Percentiles rank a stretch among this genome's conserved stretches.
phyloP scores from a whole-genome alignment of 257 asterid genomes.

The Petunia secreta region DNA sequence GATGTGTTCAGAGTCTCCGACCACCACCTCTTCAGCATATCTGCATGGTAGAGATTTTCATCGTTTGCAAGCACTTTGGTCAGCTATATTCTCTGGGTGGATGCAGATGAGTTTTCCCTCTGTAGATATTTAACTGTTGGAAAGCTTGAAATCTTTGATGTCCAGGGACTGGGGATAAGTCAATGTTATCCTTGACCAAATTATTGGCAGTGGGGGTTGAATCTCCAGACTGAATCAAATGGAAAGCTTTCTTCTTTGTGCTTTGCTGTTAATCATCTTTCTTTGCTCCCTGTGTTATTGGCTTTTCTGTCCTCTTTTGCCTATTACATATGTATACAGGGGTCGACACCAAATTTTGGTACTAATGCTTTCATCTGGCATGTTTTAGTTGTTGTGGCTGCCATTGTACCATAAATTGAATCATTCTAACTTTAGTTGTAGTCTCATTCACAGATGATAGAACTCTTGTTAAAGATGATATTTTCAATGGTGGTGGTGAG shows the following conservation, averaged over 20 bases:
- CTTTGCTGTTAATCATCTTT: constrained; percentile 33
- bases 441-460: constrained; percentile 31
- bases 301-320: constrained; percentile 25
- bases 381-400: constrained; percentile 31
- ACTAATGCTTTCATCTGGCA: constrained; percentile 29
- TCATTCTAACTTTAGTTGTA: constrained; percentile 25
- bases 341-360: constrained; percentile 38
- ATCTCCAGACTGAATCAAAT: constrained; percentile 31
- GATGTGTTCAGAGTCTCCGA: constrained; percentile 34
- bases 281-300: constrained; percentile 24
- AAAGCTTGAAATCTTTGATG: constrained; percentile 33
- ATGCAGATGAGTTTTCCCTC: constrained; percentile 35
- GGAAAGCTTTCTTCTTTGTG: constrained; percentile 33
- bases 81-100: constrained; percentile 30
- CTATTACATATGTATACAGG: constrained; percentile 32
- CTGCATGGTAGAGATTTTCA: background rate
- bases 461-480: constrained; percentile 29
- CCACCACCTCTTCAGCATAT: constrained; percentile 22
- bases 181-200: constrained; percentile 27
- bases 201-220: constrained; percentile 29
- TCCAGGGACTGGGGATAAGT: constrained; percentile 32
- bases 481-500: constrained; percentile 21
- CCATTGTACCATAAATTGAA: constrained; percentile 33
- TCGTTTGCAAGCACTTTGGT: constrained; percentile 27
- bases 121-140: constrained; percentile 35